phyloP scores from a whole-genome alignment of 306 rosid genomes.

The Lagenaria siceraria region DNA sequence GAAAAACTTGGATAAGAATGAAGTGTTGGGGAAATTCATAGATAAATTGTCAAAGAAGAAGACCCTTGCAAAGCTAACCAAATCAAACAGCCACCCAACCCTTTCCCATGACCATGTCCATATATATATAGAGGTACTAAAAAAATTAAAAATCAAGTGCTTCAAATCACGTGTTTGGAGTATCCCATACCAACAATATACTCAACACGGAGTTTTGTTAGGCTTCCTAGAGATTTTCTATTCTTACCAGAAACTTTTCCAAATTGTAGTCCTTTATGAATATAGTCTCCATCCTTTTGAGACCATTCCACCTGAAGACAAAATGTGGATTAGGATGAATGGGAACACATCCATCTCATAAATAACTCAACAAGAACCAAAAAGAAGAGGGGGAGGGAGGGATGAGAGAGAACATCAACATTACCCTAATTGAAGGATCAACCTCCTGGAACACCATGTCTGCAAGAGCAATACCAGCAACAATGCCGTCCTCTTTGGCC shows the following conservation, averaged over 20 bases:
- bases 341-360: background rate
- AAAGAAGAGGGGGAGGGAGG: background rate
- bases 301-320: conserved; percentile 74
- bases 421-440: conserved; percentile 76
- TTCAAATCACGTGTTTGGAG: background rate
- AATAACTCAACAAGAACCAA: background rate
- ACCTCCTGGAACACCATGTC: conserved; percentile 72
- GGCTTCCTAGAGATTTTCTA: background rate
- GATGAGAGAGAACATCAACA: background rate
- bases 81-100: background rate
- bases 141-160: background rate
- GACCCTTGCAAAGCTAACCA: background rate
- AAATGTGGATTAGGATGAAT: conserved; percentile 10
- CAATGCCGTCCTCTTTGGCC: conserved; percentile 78
- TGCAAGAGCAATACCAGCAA: conserved; percentile 78
- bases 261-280: conserved; percentile 63
- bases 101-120: background rate
- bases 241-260: conserved; percentile 77
- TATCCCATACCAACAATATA: background rate
- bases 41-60: background rate
- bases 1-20: too few relatives aligned
- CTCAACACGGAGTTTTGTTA: background rate
- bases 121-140: background rate
- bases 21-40: background rate
- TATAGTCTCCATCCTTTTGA: conserved; percentile 60